Percentiles rank a stretch among this genome's conserved stretches.
Evolutionary conservation across 129 eudicot species (phyloP).

Genomic region (Flaveria ramosissima): DNA sequence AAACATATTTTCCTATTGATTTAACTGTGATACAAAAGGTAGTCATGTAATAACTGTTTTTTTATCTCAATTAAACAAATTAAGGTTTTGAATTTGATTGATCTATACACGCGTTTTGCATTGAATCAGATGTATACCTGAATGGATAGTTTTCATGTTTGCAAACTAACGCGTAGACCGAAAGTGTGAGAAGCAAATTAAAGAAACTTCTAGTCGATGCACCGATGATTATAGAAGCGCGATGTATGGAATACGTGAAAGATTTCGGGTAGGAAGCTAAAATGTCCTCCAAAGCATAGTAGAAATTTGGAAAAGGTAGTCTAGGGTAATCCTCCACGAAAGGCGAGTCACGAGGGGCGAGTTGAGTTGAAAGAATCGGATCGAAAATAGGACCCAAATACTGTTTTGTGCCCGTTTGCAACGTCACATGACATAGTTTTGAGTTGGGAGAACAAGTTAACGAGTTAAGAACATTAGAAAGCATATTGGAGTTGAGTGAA

Average conservation of each 20-base stretch:
- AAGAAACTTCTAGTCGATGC: not conserved
- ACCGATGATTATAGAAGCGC: not conserved
- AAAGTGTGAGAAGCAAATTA: not conserved
- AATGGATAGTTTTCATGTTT: slow-evolving; percentile 9
- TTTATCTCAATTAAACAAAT: no score
- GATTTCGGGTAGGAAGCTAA: not conserved
- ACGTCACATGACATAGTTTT: not conserved
- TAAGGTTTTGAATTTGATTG: no score
- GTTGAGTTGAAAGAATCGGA: slow-evolving; percentile 1
- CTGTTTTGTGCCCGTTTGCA: slow-evolving; percentile 8
- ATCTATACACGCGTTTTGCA: no score
- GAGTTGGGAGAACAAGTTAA: not conserved
- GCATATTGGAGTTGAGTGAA: slow-evolving; percentile 14
- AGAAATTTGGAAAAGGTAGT: slow-evolving; percentile 5
- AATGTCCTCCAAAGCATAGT: slow-evolving; percentile 4
- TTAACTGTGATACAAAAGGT: no score
- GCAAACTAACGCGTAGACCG: slow-evolving; percentile 7
- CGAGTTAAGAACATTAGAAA: not conserved
- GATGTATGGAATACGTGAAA: slow-evolving; percentile 6
- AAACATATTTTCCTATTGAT: no score
- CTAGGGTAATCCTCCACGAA: not conserved
- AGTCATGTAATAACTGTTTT: no score
- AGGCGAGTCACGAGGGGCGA: not conserved
- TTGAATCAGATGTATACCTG: not conserved
- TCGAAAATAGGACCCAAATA: not conserved